Base-by-base conservation (phyloP, 306 rosid genomes). In the Psophocarpus tetragonolobus region DNA sequence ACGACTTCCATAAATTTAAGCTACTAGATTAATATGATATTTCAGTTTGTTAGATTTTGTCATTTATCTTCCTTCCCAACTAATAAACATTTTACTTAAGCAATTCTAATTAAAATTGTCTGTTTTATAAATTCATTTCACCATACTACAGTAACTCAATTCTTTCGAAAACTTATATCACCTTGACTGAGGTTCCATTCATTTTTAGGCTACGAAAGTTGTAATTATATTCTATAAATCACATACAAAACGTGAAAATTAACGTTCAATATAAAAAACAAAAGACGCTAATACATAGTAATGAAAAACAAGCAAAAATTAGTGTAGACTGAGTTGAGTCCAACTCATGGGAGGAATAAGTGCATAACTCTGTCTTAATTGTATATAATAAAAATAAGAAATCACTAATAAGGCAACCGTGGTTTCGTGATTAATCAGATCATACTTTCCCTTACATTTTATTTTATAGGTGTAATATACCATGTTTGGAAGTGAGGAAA, bases 401-500 rank as follows among this genome's bases (percentile, higher is more conserved):
- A 57, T 23, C 27, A 18, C 0, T 57, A 4, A 57, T 0, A 57
- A 24, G 18, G 5, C 36, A 26, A 26, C 36, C 9, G 1, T 24
- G 20, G 2, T 56, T 9, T 57, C 14, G 20, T 26, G 36, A 26
- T 4, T 10, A 4, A 45, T 76, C 29, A 35, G 24, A 74, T 78
- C 53, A 53, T 39, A 61, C 23, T 50, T 70, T 29, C 42, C 71
- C 66, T 57, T n/a, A n/a, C n/a, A n/a, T n/a, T 32, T 68, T 12
- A 56, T 65, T 64, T 8, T 47, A 68, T 30, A 44, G 68, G n/a
- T n/a, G n/a, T 39, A 18, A 48, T 24, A 56, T 27, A 14, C 56
- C 77, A 68, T 51, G 73, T 58, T 47, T 47, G 68, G 30, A 74
- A 73, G 15, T 48, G 65, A 21, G 1, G 10, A 29, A 62, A 33